Evolutionary conservation across 495 filamentous ascomycete genomes (phyloP).

Genomic region (Daldinia caldariorum): DNA sequence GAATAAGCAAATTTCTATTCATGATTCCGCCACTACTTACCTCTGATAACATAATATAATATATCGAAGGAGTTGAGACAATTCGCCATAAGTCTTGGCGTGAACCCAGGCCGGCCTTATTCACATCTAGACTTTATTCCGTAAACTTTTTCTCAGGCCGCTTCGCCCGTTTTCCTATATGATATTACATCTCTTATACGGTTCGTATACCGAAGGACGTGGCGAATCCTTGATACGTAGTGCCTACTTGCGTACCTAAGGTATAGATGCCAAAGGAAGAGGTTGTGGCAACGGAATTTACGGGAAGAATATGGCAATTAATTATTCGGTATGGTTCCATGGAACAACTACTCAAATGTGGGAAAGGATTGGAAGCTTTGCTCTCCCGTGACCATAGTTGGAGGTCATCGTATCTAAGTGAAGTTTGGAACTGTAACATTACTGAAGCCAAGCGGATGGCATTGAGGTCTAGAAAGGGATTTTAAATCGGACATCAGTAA

Average conservation of each 20-base stretch:
- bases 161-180: not conserved
- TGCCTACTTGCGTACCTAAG: not conserved
- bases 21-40: too few species aligned
- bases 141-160: not conserved
- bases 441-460: not conserved
- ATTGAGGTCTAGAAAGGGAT: not conserved
- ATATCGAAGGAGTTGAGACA: too few species aligned
- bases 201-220: not conserved
- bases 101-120: not conserved
- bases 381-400: not conserved
- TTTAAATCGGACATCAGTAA: not conserved
- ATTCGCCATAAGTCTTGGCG: too few species aligned
- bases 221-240: not conserved
- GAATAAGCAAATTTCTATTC: too few species aligned
- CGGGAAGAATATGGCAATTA: not conserved
- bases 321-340: not conserved
- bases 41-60: too few species aligned
- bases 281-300: not conserved
- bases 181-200: not conserved
- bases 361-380: not conserved
- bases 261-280: not conserved
- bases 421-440: slow-evolving; percentile 3
- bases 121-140: not conserved
- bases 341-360: not conserved
- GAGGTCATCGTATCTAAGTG: not conserved